These are phyloP conservation scores for Aspergillus candidus DNA, from an alignment of 2,329 filamentous ascomycete genomes.

Conservation along the genomic window DNA sequence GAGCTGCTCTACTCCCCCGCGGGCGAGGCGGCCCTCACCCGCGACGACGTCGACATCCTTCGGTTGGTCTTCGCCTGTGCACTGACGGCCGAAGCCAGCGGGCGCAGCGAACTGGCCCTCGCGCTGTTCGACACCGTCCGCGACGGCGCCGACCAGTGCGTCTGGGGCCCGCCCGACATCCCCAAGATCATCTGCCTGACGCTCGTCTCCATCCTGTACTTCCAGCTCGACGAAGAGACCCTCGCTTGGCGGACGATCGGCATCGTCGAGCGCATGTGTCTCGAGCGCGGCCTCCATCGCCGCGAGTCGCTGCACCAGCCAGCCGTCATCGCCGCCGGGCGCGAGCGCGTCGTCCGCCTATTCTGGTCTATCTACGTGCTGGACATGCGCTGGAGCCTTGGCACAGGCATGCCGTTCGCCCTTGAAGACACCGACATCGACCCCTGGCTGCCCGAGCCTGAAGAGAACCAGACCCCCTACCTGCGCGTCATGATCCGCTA, in stretches of 20 bases:
- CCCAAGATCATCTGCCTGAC: constrained; percentile 54
- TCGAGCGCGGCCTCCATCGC: constrained; percentile 77
- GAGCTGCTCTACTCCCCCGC: constrained; percentile 50
- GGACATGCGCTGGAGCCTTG: constrained; percentile 84
- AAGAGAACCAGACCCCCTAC: constrained; percentile 53
- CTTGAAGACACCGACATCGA: constrained; percentile 81
- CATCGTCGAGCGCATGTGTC: constrained; percentile 69
- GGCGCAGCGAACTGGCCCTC: constrained; percentile 66
- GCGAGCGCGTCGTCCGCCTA: constrained; percentile 61
- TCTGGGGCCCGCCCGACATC: constrained; percentile 54
- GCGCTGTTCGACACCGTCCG: constrained; percentile 72
- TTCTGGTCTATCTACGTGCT: constrained; percentile 86
- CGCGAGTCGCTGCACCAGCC: constrained; percentile 62
- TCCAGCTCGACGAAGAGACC: constrained; percentile 77
- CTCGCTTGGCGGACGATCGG: constrained; percentile 88
- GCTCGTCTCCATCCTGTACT: constrained; percentile 64
- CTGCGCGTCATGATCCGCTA: constrained; percentile 82
- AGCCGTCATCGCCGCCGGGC: constrained; percentile 61
- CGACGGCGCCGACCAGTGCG: constrained; percentile 57
- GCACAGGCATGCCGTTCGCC: constrained; percentile 76
- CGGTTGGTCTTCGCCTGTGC: constrained; percentile 78
- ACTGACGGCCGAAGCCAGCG: constrained; percentile 68
- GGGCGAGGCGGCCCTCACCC: constrained; percentile 39
- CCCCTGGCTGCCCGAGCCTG: constrained; percentile 68
- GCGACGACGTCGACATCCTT: constrained; percentile 61